phyloP scores from a whole-genome alignment of 331 rosid species.

The Stylosanthes scabra region DNA sequence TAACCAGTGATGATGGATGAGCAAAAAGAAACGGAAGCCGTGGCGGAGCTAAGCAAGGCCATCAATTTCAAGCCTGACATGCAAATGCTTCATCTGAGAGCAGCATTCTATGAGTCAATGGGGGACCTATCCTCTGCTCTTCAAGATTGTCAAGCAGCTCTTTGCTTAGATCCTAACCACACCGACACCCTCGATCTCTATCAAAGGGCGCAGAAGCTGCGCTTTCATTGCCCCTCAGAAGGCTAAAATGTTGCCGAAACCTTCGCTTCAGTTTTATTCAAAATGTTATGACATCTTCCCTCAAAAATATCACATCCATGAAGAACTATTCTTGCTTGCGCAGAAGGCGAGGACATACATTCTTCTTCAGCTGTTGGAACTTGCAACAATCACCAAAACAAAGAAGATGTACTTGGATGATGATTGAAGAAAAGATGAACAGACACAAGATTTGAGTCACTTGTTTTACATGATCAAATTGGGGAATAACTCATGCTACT shows the following conservation, averaged over 20 bases:
- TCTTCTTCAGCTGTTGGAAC: conserved; percentile 13
- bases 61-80: conserved; percentile 73
- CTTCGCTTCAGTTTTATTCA: conserved; percentile 1
- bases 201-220: conserved; percentile 51
- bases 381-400: neutral
- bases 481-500: conserved; percentile 29
- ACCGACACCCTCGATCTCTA: conserved; percentile 69
- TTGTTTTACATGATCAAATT: conserved; percentile 19
- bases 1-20: conserved; percentile 85
- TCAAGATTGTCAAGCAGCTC: conserved; percentile 83
- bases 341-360: conserved; percentile 2
- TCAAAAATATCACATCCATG: neutral
- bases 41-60: conserved; percentile 71
- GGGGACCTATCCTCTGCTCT: conserved; percentile 62
- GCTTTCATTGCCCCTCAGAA: conserved; percentile 29
- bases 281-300: neutral
- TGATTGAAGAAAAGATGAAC: conserved; percentile 1
- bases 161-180: conserved; percentile 77
- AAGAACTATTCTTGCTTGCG: conserved; percentile 3
- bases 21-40: conserved; percentile 72
- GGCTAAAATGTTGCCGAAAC: neutral
- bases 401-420: neutral
- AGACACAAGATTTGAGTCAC: neutral
- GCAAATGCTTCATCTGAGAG: conserved; percentile 83
- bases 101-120: conserved; percentile 73